Conservation (phyloP, 345 rosid genomes). For the Orychophragmus violaceus region DNA sequence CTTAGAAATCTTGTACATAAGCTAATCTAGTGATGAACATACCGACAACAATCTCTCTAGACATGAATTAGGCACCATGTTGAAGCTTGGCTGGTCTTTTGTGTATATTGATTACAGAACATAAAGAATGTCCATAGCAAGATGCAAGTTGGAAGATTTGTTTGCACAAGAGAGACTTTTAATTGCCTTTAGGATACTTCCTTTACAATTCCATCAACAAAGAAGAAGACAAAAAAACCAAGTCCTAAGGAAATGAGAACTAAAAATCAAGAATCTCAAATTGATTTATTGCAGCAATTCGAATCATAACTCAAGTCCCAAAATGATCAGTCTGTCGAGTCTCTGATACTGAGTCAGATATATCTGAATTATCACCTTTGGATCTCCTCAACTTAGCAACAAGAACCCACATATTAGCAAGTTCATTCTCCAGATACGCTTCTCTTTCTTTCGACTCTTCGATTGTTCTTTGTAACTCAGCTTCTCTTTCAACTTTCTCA, state of each 20-base stretch:
- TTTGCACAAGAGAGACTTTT: not conserved
- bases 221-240: not conserved
- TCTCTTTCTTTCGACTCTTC: conserved; percentile 92
- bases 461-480: conserved; percentile 60
- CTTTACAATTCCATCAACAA: conserved; percentile 5
- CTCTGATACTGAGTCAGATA: conserved; percentile 33
- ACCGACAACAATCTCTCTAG: not conserved
- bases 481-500: conserved; percentile 69
- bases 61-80: not conserved
- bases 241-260: not conserved
- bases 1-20: not conserved
- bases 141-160: not conserved
- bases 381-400: conserved; percentile 84
- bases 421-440: conserved; percentile 92
- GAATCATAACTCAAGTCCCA: conserved; percentile 14
- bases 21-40: not conserved
- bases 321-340: conserved; percentile 6
- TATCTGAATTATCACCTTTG: conserved; percentile 39
- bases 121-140: not conserved
- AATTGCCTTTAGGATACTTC: not conserved
- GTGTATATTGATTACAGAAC: not conserved
- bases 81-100: too few relatives aligned
- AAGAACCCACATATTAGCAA: conserved; percentile 97
- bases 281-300: not conserved
- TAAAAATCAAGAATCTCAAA: not conserved